Evolutionary conservation across 768 basidiomycete genomes (phyloP).

Genomic region (Inosperma sp.): DNA sequence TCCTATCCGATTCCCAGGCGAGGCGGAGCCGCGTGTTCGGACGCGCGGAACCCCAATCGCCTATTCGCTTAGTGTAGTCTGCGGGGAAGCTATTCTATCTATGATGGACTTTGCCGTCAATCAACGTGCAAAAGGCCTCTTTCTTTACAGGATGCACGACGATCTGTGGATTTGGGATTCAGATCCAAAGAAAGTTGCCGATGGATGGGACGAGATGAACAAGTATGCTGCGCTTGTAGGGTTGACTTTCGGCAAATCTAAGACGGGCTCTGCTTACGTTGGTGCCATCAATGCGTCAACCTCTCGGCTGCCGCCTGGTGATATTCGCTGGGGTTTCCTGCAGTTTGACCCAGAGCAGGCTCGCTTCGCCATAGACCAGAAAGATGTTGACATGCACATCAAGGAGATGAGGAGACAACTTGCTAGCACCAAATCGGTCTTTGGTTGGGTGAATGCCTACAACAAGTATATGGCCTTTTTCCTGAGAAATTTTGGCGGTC

Average conservation of each 20-base stretch:
- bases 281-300: slow-evolving; percentile 14
- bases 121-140: slow-evolving; percentile 37
- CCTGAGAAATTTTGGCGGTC: slow-evolving; percentile 10
- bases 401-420: slow-evolving; percentile 36
- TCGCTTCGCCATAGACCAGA: slow-evolving; percentile 36
- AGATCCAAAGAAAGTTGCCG: slow-evolving; percentile 28
- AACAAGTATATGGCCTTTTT: slow-evolving; percentile 14
- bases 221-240: slow-evolving; percentile 38
- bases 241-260: slow-evolving; percentile 37
- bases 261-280: slow-evolving; percentile 40
- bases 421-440: slow-evolving; percentile 28
- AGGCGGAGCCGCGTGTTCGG: slow-evolving; percentile 29
- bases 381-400: slow-evolving; percentile 34
- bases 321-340: slow-evolving; percentile 40
- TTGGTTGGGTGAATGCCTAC: slow-evolving; percentile 13
- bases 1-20: slow-evolving; percentile 32
- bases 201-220: slow-evolving; percentile 41
- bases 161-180: slow-evolving; percentile 44
- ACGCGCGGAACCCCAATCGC: slow-evolving; percentile 41
- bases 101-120: slow-evolving; percentile 48
- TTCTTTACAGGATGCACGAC: slow-evolving; percentile 43
- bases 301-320: slow-evolving; percentile 28
- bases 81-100: slow-evolving; percentile 40
- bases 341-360: slow-evolving; percentile 29
- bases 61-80: slow-evolving; percentile 38